Evolutionary conservation across 1,284 basidiomycete species (phyloP), one percentile per base, ranked within the genome.

Genomic region (Cystobasidiaceae sp.): DNA sequence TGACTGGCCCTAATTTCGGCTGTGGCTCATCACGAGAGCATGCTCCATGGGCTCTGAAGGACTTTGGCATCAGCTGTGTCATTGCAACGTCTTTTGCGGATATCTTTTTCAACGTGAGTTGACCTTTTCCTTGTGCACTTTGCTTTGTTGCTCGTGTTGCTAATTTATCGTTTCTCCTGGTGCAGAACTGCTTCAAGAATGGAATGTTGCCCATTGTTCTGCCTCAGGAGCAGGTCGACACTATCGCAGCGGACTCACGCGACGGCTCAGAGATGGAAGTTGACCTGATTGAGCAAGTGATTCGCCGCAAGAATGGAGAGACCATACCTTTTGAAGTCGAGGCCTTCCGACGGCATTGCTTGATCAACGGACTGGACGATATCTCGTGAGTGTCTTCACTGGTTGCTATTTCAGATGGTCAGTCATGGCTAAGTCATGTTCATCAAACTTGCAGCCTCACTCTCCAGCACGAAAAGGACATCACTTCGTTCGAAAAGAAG

Each of bases 1-100:
- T 88, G 74, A 91, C 86, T 6, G 93, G 90, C 37, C 83, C 84
- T 73, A 97, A 97, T 82, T 97, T 97, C 79, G 93, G 93, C 13
- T 97, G 93, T 73, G 93, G 92, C 86, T 76, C 93, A 87, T 75
- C 87, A 89, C 70, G 73, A 33, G 93, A 97, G 77, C 93, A 97
- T 75, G 93, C 93, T 15, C 91, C 92, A 1, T 97, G 93, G 93
- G 92, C 92, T 76, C 80, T 97, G 83, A 90, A 92, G 74, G 91
- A 97, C 78, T 97, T 96, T 75, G 93, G 93, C 30, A 94, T 97
- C 74, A 84, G 88, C 65, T 90, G 88, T 76, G 81, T 97, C 71
- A 93, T 97, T 75, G 90, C 92, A 0, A 91, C 90, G 2, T 92
- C 88, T 73, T 94, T 94, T 74, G 93, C 90, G 39, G 93, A 97